These are phyloP conservation scores for Saccharum spontaneum DNA, from an alignment of 176 grass and related monocot species.

Conservation along the genomic window DNA sequence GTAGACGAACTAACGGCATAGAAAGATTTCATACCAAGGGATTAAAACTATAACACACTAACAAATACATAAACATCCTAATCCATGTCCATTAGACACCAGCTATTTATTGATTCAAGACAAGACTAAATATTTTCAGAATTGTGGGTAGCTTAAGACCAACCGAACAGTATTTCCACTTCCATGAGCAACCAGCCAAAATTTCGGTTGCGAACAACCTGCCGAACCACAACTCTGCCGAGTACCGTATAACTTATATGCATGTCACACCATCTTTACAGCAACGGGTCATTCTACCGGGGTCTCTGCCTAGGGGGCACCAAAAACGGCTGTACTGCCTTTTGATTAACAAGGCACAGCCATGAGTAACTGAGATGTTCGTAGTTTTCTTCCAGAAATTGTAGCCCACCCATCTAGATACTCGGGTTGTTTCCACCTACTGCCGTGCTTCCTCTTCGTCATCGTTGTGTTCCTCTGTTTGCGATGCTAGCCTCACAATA, in stretches of 20 bases:
- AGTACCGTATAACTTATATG: conserved; percentile 13
- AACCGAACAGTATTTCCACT: conserved; percentile 36
- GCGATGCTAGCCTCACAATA: conserved; percentile 70
- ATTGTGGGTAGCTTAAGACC: conserved; percentile 7
- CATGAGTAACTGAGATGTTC: conserved; percentile 19
- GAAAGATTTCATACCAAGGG: too few species aligned
- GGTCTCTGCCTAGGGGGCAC: not conserved
- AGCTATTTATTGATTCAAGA: not conserved
- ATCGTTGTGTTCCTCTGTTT: conserved; percentile 53
- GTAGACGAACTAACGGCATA: too few species aligned
- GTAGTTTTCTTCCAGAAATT: conserved; percentile 12
- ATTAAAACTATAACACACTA: too few species aligned
- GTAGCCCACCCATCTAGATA: conserved; percentile 16
- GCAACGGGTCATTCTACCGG: not conserved
- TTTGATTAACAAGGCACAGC: conserved; percentile 23
- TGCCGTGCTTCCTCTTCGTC: conserved; percentile 41
- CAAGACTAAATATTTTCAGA: not conserved
- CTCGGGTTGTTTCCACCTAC: not conserved
- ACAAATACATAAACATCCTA: not conserved
- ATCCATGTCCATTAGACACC: not conserved
- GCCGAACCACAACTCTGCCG: not conserved
- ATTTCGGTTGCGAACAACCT: conserved; percentile 33
- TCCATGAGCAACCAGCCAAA: conserved; percentile 37
- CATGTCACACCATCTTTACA: conserved; percentile 23
- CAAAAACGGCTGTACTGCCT: conserved; percentile 33